Conservation (phyloP, 2,329 filamentous ascomycete species). For the Cercospora citrullina region DNA sequence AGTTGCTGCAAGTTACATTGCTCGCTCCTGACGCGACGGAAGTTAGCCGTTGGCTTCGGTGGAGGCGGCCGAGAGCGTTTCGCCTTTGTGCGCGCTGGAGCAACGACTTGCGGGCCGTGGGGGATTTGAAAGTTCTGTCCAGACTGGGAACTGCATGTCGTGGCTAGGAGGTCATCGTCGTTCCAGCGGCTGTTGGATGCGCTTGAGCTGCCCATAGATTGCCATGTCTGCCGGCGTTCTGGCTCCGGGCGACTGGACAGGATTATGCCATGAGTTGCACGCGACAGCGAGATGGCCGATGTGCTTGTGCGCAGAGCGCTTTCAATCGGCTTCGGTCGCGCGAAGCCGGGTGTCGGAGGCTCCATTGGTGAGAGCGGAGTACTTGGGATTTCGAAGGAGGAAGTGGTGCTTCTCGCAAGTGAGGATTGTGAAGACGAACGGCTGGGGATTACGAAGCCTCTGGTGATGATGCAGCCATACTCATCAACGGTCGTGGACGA, state of each 20-base stretch:
- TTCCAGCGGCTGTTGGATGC: conserved; percentile 14
- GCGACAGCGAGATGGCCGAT: conserved; percentile 18
- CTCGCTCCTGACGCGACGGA: conserved; percentile 10
- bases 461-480: conserved; percentile 26
- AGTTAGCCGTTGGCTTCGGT: background rate
- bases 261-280: background rate
- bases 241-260: background rate
- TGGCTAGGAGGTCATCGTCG: conserved; percentile 16
- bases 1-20: conserved; percentile 2
- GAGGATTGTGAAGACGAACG: conserved; percentile 24
- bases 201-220: background rate
- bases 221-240: conserved; percentile 4
- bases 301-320: background rate
- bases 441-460: conserved; percentile 27
- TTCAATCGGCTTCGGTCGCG: conserved; percentile 4
- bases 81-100: conserved; percentile 1
- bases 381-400: conserved; percentile 14
- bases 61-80: background rate
- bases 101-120: background rate
- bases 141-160: background rate
- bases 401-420: conserved; percentile 14
- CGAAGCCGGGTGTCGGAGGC: conserved; percentile 13
- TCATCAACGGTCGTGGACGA: conserved; percentile 25
- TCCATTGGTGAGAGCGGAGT: conserved; percentile 23
- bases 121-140: background rate